Evolutionary conservation across 2,329 filamentous ascomycete species (phyloP).

Genomic region (Parafenestella ontariensis): DNA sequence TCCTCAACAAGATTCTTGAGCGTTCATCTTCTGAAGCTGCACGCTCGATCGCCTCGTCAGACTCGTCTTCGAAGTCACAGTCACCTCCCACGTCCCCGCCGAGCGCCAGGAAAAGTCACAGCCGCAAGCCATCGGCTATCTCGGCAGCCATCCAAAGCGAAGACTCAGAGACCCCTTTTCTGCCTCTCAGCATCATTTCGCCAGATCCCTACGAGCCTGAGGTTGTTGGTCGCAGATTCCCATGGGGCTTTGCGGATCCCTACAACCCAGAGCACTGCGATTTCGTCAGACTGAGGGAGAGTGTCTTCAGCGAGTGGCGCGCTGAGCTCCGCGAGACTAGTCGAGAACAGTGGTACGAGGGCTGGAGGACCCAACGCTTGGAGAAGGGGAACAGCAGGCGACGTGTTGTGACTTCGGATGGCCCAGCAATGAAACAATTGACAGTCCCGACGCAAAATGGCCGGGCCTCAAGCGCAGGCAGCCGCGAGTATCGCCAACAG

Average conservation of each 20-base stretch:
- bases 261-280: constrained; percentile 93
- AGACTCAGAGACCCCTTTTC: constrained; percentile 64
- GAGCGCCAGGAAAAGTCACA: constrained; percentile 44
- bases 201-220: constrained; percentile 88
- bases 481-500: constrained; percentile 35
- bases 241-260: constrained; percentile 96
- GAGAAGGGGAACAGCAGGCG: constrained; percentile 35
- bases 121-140: constrained; percentile 51
- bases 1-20: constrained; percentile 49
- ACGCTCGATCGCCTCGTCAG: constrained; percentile 42
- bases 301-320: constrained; percentile 93
- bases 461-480: constrained; percentile 43
- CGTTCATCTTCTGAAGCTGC: constrained; percentile 48
- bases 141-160: constrained; percentile 47
- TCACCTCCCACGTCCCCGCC: constrained; percentile 45
- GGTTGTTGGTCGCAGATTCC: constrained; percentile 84
- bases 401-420: constrained; percentile 39
- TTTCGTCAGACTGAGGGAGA: constrained; percentile 87
- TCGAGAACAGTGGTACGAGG: constrained; percentile 92
- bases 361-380: constrained; percentile 76
- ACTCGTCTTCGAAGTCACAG: constrained; percentile 38
- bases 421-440: constrained; percentile 32
- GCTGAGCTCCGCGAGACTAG: constrained; percentile 88
- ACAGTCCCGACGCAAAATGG: constrained; percentile 36
- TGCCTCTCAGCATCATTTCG: constrained; percentile 92